A percentile compares a stretch with the other conserved stretches of the same genome.
These are phyloP conservation scores for Sphagnum contortum DNA, from an alignment of 225 moss, liverwort and hornwort species.

Conservation along the genomic window DNA sequence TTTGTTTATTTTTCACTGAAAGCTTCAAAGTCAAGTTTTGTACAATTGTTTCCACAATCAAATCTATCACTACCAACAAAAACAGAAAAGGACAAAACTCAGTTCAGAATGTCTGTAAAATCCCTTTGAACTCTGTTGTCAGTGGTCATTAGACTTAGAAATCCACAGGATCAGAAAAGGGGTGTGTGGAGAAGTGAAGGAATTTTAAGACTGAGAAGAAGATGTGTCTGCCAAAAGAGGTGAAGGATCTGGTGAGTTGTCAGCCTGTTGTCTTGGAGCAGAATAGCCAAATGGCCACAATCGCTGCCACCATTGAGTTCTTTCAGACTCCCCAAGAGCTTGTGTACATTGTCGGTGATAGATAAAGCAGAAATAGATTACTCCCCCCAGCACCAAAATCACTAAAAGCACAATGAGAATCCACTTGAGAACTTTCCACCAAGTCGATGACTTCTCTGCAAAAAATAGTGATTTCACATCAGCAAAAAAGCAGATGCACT, in stretches of 20 bases:
- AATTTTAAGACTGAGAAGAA: conserved; percentile 1
- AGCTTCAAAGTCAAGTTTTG: too few relatives aligned
- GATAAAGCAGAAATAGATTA: conserved; percentile 28
- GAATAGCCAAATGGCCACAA: conserved; percentile 8
- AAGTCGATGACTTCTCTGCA: conserved; percentile 33
- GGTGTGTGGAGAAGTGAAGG: too few relatives aligned
- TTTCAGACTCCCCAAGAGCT: conserved; percentile 4
- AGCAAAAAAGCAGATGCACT: too few relatives aligned
- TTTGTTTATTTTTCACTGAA: too few relatives aligned
- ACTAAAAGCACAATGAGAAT: conserved; percentile 8
- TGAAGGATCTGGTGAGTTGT: conserved; percentile 18
- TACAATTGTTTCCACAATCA: too few relatives aligned
- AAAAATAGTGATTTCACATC: background rate
- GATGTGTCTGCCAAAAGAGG: conserved; percentile 12
- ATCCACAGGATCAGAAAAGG: too few relatives aligned
- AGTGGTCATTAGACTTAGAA: too few relatives aligned
- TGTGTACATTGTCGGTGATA: background rate
- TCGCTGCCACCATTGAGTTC: conserved; percentile 4
- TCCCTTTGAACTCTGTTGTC: too few relatives aligned
- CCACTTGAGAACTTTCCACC: conserved; percentile 44
- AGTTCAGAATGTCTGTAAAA: too few relatives aligned
- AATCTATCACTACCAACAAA: too few relatives aligned
- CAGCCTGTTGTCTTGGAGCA: conserved; percentile 1
- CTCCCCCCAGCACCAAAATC: conserved; percentile 15
- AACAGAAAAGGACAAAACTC: too few relatives aligned